These are phyloP conservation scores for Lipomyces yamanashiensis DNA, from an alignment of 805 yeast genomes.

Conservation along the genomic window DNA sequence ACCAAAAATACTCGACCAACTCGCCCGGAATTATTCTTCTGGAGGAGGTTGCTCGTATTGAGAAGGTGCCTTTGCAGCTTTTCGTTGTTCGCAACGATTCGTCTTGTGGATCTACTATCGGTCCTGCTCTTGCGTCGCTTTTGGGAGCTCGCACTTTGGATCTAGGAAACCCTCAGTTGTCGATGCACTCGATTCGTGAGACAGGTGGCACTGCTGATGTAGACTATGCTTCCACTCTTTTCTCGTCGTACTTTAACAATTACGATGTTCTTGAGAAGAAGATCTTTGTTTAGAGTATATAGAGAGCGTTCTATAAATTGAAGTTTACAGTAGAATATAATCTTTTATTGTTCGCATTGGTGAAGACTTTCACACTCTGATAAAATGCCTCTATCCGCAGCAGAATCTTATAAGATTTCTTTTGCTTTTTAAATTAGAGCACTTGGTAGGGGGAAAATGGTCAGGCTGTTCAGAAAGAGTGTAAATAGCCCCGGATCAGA, in stretches of 20 bases:
- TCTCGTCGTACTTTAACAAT: conserved; percentile 64
- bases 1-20: conserved; percentile 93
- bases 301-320: background rate
- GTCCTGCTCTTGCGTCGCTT: conserved; percentile 89
- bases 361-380: no score
- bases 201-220: conserved; percentile 76
- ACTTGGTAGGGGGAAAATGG: no score
- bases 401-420: no score
- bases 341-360: background rate
- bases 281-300: conserved; percentile 25
- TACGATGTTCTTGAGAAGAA: conserved; percentile 56
- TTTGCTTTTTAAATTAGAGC: no score
- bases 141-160: conserved; percentile 52
- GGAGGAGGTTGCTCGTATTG: conserved; percentile 68
- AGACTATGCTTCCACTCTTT: conserved; percentile 71
- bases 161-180: conserved; percentile 78
- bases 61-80: conserved; percentile 81
- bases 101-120: conserved; percentile 96
- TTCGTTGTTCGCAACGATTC: conserved; percentile 93
- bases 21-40: conserved; percentile 83
- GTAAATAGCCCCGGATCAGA: background rate
- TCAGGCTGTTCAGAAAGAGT: no score
- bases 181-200: conserved; percentile 88
- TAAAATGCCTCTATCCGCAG: no score
- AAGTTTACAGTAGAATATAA: background rate